A percentile compares a stretch with the other conserved stretches of the same genome.
These are phyloP conservation scores for Metarhizium robertsii DNA, from an alignment of 2,329 filamentous ascomycete genomes.

Conservation along the genomic window DNA sequence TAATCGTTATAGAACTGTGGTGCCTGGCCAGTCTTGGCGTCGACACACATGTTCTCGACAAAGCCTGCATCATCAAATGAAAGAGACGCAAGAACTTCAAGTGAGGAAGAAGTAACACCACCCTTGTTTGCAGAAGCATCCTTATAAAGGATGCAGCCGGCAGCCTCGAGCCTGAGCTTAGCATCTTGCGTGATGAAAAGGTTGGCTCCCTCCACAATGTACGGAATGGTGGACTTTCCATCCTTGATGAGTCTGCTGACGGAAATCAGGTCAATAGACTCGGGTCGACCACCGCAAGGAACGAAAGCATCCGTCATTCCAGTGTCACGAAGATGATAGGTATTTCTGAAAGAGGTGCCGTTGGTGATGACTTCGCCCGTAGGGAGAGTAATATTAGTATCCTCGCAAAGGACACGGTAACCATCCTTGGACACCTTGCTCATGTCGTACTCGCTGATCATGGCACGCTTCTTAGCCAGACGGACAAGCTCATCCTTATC, in stretches of 20 bases:
- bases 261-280: slow-evolving; percentile 87
- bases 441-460: slow-evolving; percentile 81
- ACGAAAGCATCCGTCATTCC: slow-evolving; percentile 82
- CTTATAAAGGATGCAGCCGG: slow-evolving; percentile 94
- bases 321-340: slow-evolving; percentile 78
- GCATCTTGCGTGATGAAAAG: slow-evolving; percentile 98
- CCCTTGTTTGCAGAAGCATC: slow-evolving; percentile 98
- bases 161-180: slow-evolving; percentile 87
- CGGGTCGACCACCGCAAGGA: slow-evolving; percentile 89
- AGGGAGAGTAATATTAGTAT: slow-evolving; percentile 80
- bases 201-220: slow-evolving; percentile 96
- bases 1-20: slow-evolving; percentile 91
- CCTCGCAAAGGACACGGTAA: slow-evolving; percentile 87
- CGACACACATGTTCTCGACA: slow-evolving; percentile 87
- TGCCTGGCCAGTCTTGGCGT: slow-evolving; percentile 53
- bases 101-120: slow-evolving; percentile 91
- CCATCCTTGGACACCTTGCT: slow-evolving; percentile 80
- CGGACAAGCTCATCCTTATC: slow-evolving; percentile 75
- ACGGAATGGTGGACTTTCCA: slow-evolving; percentile 79
- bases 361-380: slow-evolving; percentile 80
- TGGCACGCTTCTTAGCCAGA: slow-evolving; percentile 75
- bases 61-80: slow-evolving; percentile 90
- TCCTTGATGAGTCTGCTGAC: slow-evolving; percentile 83
- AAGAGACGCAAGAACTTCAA: slow-evolving; percentile 89
- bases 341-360: slow-evolving; percentile 93